Base-by-base conservation (phyloP, 139 green algal genomes). In the Asterochloris erici region DNA sequence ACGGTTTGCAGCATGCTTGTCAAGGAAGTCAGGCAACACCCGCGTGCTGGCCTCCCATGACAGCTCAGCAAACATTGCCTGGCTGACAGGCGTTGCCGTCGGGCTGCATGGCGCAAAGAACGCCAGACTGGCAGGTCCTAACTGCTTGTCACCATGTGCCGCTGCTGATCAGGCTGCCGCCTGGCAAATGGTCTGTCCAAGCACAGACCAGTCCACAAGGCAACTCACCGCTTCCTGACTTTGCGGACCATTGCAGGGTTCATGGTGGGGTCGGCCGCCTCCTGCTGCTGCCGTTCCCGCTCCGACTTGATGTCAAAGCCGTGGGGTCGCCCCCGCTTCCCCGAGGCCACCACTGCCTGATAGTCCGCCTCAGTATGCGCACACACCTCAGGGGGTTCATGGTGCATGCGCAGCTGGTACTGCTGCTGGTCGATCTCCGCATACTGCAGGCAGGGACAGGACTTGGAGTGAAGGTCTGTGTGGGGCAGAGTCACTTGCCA, bases 391-490 rank as follows among this genome's bases (percentile, higher is more conserved):
- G 84, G 77, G 1, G 83, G 83, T 54, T 94, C 88, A 82, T 93
- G 88, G 63, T 84, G 86, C 38, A 84, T 83, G 74, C 88, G 88
- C 27, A 95, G 87, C 83, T 91, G 88, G 63, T 92, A 86, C 82
- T 91, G 87, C 86, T 94, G 89, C 66, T 86, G 76, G 82, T 94
- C 91, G 2, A 87, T 85, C 80, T 92, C 86, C 11, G 86, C 83
- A 76, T 91, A 92, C 86, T 91, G 89, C 81, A 84, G 61, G 28
- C 70, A 19, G 66, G 63, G 14, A 78, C 62, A 2, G 38, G 2
- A 54, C 38, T 54, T 54, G 38, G 2, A 54, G 38, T 54, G 4
- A 54, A 54, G 38, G 38, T 54, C 38, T 6, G 38, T 54, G 4
- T 54, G 6, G 38, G 38, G 38, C 38, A 54, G 4, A 54, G 38